A percentile compares a stretch with the other conserved stretches of the same genome.
Conservation (phyloP, 1,139 yeast genomes). For the Kurtzmaniella quercitrusa region DNA sequence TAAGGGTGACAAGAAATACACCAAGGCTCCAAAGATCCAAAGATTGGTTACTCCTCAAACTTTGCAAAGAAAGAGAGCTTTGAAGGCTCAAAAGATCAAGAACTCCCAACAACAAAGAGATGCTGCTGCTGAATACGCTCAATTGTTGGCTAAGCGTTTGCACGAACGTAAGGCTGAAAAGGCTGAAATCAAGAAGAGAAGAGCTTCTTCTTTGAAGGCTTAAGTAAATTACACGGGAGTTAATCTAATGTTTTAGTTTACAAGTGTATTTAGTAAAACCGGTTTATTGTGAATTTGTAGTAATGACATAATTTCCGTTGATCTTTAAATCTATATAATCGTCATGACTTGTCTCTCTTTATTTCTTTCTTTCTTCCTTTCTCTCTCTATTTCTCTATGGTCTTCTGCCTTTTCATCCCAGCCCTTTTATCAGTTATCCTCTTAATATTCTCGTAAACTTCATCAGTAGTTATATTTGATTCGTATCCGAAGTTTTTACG, state of each 20-base stretch:
- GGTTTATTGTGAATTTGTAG: slow-evolving; percentile 5
- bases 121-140: slow-evolving; percentile 99
- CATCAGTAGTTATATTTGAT: slow-evolving; percentile 62
- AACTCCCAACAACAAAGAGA: slow-evolving; percentile 99
- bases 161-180: slow-evolving; percentile 97
- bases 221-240: slow-evolving; percentile 22
- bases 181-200: slow-evolving; percentile 98
- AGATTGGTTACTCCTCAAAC: slow-evolving; percentile 99
- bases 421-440: slow-evolving; percentile 44
- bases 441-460: slow-evolving; percentile 73
- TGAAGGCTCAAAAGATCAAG: slow-evolving; percentile 88
- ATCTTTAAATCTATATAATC: neutral
- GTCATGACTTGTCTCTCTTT: no score
- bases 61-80: slow-evolving; percentile 98
- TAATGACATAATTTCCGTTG: neutral
- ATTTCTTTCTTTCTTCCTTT: neutral
- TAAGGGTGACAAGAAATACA: slow-evolving; percentile 98
- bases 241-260: slow-evolving; percentile 13
- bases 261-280: slow-evolving; percentile 20
- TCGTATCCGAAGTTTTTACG: slow-evolving; percentile 54
- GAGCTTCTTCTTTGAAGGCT: slow-evolving; percentile 98
- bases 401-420: slow-evolving; percentile 7
- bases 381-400: slow-evolving; percentile 3
- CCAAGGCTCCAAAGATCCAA: slow-evolving; percentile 99
- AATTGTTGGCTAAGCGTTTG: slow-evolving; percentile 96